These are phyloP conservation scores for Elymus sibiricus DNA, from an alignment of 176 grass and related monocot genomes.

Conservation along the genomic window DNA sequence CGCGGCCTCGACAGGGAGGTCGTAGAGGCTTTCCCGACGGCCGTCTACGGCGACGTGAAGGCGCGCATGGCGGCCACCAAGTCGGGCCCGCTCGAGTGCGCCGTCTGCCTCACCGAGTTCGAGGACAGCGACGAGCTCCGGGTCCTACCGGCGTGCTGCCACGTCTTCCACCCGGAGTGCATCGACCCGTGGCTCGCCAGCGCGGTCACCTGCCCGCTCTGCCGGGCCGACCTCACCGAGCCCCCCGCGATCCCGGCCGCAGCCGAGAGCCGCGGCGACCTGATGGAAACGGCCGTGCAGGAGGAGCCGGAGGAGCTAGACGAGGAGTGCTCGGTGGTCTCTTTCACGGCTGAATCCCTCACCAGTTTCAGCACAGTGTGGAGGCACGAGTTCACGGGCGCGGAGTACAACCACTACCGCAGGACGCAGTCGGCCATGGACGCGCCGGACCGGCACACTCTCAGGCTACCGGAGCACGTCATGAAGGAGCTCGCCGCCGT, in stretches of 20 bases:
- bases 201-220: slow-evolving; percentile 70
- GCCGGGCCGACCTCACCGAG: slow-evolving; percentile 54
- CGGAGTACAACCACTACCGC: slow-evolving; percentile 26
- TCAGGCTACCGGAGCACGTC: slow-evolving; percentile 59
- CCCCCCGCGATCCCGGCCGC: not conserved
- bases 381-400: slow-evolving; percentile 3
- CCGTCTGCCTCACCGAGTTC: slow-evolving; percentile 73
- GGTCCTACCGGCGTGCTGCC: slow-evolving; percentile 60
- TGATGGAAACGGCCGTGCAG: not conserved
- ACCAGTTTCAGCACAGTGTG: slow-evolving; percentile 11
- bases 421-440: slow-evolving; percentile 44
- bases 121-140: slow-evolving; percentile 53
- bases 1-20: slow-evolving; percentile 39
- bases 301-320: slow-evolving; percentile 18
- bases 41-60: slow-evolving; percentile 65
- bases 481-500: slow-evolving; percentile 61
- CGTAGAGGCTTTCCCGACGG: slow-evolving; percentile 59
- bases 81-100: slow-evolving; percentile 55
- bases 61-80: slow-evolving; percentile 27
- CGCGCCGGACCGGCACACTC: slow-evolving; percentile 53
- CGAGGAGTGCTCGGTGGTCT: slow-evolving; percentile 18
- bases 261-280: not conserved
- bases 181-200: slow-evolving; percentile 77
- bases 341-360: slow-evolving; percentile 34
- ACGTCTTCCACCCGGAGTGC: slow-evolving; percentile 88